phyloP scores from a whole-genome alignment of 495 filamentous ascomycete species.

The Xylaria curta region DNA sequence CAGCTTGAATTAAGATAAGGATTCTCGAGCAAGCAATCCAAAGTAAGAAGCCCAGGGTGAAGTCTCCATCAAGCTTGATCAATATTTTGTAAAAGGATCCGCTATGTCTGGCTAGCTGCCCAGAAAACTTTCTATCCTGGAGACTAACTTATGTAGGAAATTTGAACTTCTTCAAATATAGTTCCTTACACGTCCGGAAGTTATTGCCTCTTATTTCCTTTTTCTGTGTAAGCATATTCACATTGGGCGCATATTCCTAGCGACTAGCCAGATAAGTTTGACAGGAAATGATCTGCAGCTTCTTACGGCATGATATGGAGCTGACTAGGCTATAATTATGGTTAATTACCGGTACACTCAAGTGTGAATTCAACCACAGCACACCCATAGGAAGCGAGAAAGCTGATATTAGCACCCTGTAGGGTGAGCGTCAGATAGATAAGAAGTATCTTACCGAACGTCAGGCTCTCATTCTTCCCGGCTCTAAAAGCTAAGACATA shows the following conservation, averaged over 20 bases:
- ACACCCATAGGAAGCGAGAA: neutral
- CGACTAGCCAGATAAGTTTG: neutral
- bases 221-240: neutral
- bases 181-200: neutral
- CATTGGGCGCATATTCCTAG: neutral
- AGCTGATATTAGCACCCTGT: constrained; percentile 7
- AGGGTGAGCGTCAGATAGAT: constrained; percentile 14
- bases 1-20: neutral
- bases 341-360: neutral
- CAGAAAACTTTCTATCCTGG: neutral
- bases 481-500: neutral
- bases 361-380: neutral
- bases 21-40: neutral
- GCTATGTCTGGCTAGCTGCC: neutral
- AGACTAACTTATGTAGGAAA: constrained; percentile 4
- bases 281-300: neutral
- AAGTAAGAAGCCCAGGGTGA: neutral
- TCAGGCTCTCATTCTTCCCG: neutral
- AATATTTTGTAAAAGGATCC: neutral
- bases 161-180: neutral
- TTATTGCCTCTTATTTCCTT: neutral
- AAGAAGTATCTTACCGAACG: neutral
- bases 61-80: neutral
- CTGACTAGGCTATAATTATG: constrained; percentile 1
- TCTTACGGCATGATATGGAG: neutral